phyloP scores from a whole-genome alignment of 805 yeast genomes.

The Nematodospora valgi region DNA sequence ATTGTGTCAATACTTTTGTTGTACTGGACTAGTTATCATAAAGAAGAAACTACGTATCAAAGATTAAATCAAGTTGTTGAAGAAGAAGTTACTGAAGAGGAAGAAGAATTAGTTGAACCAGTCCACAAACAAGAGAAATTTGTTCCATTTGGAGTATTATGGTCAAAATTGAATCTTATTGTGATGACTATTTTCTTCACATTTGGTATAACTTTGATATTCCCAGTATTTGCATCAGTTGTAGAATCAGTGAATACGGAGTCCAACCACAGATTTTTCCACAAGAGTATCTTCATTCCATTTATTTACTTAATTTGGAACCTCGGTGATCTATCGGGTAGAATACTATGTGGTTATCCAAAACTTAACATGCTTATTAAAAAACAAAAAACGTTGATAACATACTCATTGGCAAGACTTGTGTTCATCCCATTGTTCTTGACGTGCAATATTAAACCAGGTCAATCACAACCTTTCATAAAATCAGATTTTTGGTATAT shows the following conservation, averaged over 20 bases:
- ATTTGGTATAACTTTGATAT: constrained; percentile 69
- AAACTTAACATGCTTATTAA: constrained; percentile 31
- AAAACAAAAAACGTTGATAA: constrained; percentile 43
- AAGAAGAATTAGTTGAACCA: constrained; percentile 11
- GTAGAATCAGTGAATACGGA: constrained; percentile 48
- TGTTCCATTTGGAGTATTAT: constrained; percentile 59
- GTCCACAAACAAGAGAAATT: constrained; percentile 25
- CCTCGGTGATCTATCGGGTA: constrained; percentile 78
- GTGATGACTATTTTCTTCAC: constrained; percentile 70
- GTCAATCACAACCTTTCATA: constrained; percentile 36
- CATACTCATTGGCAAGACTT: constrained; percentile 54
- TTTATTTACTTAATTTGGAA: constrained; percentile 84
- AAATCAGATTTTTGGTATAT: constrained; percentile 67
- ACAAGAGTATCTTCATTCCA: constrained; percentile 57
- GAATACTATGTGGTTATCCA: constrained; percentile 62
- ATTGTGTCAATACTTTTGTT: constrained; percentile 39
- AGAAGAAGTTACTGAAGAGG: constrained; percentile 8
- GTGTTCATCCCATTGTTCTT: constrained; percentile 69
- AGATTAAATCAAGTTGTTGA: constrained; percentile 15
- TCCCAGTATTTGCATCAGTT: constrained; percentile 86
- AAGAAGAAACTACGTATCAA: constrained; percentile 18
- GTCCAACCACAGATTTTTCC: constrained; percentile 36
- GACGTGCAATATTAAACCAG: constrained; percentile 56
- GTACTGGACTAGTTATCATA: constrained; percentile 27
- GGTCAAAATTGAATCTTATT: constrained; percentile 60